Conservation (phyloP, 1,139 yeast species). For the Yamadazyma spencermartinsiae region DNA sequence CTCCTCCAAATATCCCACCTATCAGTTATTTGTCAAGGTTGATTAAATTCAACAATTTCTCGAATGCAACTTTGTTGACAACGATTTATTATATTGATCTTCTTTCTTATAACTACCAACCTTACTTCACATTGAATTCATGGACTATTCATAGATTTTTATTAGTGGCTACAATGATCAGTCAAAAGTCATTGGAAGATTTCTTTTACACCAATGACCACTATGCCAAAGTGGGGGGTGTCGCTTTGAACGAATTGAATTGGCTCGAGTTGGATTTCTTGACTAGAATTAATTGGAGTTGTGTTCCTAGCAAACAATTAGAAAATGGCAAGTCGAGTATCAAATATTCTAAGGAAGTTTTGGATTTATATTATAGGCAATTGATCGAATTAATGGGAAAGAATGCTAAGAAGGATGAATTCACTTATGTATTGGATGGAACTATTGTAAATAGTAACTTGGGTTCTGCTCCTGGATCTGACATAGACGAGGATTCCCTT, state of each 20-base stretch:
- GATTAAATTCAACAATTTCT: slow-evolving; percentile 81
- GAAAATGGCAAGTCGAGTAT: slow-evolving; percentile 28
- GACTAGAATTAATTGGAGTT: slow-evolving; percentile 71
- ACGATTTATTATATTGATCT: slow-evolving; percentile 88
- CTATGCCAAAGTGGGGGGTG: slow-evolving; percentile 96
- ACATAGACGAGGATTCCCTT: slow-evolving; percentile 6
- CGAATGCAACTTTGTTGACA: slow-evolving; percentile 76
- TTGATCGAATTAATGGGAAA: slow-evolving; percentile 64
- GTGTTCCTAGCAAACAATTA: slow-evolving; percentile 41
- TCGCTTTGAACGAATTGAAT: slow-evolving; percentile 81
- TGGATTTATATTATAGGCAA: slow-evolving; percentile 60
- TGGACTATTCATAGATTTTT: slow-evolving; percentile 91
- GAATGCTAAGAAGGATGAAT: slow-evolving; percentile 19
- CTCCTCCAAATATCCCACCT: slow-evolving; percentile 86
- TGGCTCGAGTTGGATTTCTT: slow-evolving; percentile 86
- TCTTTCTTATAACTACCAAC: slow-evolving; percentile 70
- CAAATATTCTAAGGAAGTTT: slow-evolving; percentile 43
- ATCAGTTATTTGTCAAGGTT: slow-evolving; percentile 75
- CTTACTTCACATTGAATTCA: slow-evolving; percentile 80
- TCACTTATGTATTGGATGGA: slow-evolving; percentile 13
- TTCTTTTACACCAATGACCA: slow-evolving; percentile 91
- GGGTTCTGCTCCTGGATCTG: too few relatives aligned
- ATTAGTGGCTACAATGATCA: slow-evolving; percentile 87
- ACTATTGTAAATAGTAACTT: not conserved
- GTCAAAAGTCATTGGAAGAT: slow-evolving; percentile 91